Conservation (phyloP, 78 protist genomes). For the Cavenderia fasciculata region DNA sequence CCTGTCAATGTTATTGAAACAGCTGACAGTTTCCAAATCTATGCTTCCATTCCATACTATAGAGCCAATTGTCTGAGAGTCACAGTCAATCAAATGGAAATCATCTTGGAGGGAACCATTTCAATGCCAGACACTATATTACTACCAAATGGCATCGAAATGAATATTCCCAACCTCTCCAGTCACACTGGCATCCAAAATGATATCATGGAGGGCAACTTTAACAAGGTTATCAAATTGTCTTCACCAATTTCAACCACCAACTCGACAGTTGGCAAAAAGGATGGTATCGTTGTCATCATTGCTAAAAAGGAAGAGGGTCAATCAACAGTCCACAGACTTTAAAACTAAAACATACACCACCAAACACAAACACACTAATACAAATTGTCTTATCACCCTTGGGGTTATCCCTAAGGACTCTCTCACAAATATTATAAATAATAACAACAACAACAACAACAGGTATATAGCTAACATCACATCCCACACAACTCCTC, state of each 20-base stretch:
- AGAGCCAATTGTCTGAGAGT: conserved; percentile 59
- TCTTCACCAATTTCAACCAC: conserved; percentile 32
- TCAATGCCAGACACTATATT: conserved; percentile 60
- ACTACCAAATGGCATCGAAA: conserved; percentile 66
- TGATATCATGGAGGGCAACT: conserved; percentile 67
- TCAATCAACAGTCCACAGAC: conserved; percentile 51
- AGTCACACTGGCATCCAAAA: conserved; percentile 18
- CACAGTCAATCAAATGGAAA: conserved; percentile 75
- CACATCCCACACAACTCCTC: too few species aligned
- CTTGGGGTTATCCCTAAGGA: too few species aligned
- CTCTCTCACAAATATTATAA: too few species aligned
- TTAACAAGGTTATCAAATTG: conserved; percentile 42
- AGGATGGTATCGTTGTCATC: conserved; percentile 69
- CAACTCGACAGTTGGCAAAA: conserved; percentile 63
- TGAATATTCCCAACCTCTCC: conserved; percentile 19
- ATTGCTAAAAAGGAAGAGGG: conserved; percentile 65
- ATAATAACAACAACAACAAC: too few species aligned
- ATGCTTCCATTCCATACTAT: conserved; percentile 69
- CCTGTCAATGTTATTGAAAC: conserved; percentile 71
- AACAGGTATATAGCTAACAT: too few species aligned
- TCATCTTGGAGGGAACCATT: conserved; percentile 48
- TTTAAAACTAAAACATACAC: too few species aligned
- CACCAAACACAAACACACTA: too few species aligned
- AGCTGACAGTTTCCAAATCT: conserved; percentile 26
- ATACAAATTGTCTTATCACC: too few species aligned